Conservation (phyloP, 108 stramenopile genomes). For the Nitzschia sp. region DNA sequence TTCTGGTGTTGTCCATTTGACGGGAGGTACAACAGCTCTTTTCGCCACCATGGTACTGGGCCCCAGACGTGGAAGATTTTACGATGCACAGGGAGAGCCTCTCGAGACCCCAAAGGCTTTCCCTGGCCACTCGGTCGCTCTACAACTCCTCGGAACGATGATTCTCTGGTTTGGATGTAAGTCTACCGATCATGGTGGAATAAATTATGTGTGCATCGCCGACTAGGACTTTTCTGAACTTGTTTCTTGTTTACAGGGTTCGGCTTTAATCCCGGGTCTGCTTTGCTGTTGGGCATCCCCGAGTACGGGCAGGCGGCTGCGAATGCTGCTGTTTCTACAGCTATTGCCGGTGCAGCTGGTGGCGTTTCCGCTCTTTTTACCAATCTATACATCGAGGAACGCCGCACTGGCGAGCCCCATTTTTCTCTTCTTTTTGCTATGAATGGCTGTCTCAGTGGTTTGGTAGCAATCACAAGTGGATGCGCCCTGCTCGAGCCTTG, state of each 20-base stretch:
- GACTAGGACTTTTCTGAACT: constrained; percentile 39
- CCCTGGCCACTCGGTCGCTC: constrained; percentile 68
- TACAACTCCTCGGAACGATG: constrained; percentile 74
- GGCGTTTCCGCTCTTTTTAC: constrained; percentile 51
- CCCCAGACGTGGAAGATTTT: constrained; percentile 53
- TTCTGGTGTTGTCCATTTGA: constrained; percentile 71
- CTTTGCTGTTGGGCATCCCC: constrained; percentile 51
- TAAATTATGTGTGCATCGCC: constrained; percentile 3
- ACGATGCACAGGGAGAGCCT: constrained; percentile 49
- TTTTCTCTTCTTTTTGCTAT: constrained; percentile 50
- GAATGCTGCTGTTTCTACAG: constrained; percentile 74
- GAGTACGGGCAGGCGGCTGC: constrained; percentile 57
- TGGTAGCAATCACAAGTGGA: constrained; percentile 86
- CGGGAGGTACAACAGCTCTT: constrained; percentile 67
- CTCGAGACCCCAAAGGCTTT: constrained; percentile 56
- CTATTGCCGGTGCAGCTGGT: constrained; percentile 59
- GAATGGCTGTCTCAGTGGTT: constrained; percentile 70
- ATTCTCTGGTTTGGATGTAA: constrained; percentile 88
- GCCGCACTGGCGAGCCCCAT: constrained; percentile 47
- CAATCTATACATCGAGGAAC: constrained; percentile 43
- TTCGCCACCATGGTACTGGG: constrained; percentile 58
- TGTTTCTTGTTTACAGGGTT: constrained; percentile 74
- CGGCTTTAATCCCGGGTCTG: constrained; percentile 93
- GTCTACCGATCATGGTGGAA: constrained; percentile 21
- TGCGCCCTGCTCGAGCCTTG: constrained; percentile 82